A percentile compares a stretch with the other conserved stretches of the same genome.
These are phyloP conservation scores for Candida hungchunana DNA, from an alignment of 805 yeast species.

Conservation along the genomic window DNA sequence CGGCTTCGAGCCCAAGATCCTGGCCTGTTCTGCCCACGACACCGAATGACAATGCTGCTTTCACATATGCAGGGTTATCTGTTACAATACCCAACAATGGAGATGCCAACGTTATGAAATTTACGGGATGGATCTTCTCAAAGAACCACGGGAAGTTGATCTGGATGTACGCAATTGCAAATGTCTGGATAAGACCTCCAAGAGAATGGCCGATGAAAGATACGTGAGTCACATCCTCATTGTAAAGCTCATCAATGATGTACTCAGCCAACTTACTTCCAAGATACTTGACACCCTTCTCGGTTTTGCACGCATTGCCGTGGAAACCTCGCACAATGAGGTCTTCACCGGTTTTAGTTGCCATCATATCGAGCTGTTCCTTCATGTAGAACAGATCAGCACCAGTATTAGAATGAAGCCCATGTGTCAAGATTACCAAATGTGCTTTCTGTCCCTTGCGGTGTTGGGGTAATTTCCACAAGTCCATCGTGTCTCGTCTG, in stretches of 20 bases:
- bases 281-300: conserved; percentile 68
- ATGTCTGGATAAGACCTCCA: conserved; percentile 76
- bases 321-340: conserved; percentile 64
- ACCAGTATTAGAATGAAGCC: conserved; percentile 70
- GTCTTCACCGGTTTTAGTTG: conserved; percentile 41
- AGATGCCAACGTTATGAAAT: conserved; percentile 69
- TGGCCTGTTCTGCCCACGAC: conserved; percentile 79
- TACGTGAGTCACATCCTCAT: conserved; percentile 44
- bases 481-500: conserved; percentile 53
- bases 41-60: conserved; percentile 65
- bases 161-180: conserved; percentile 69
- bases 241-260: conserved; percentile 45
- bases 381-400: conserved; percentile 73
- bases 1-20: conserved; percentile 57
- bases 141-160: conserved; percentile 70
- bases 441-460: conserved; percentile 45
- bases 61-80: conserved; percentile 73
- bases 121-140: conserved; percentile 52
- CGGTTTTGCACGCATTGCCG: conserved; percentile 74
- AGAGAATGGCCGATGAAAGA: conserved; percentile 78
- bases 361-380: conserved; percentile 53
- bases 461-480: conserved; percentile 65
- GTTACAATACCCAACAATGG: conserved; percentile 74
- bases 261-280: conserved; percentile 71
- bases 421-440: conserved; percentile 70